Evolutionary conservation across 495 filamentous ascomycete genomes (phyloP).

Genomic region (Hypoxylon subgilvum): DNA sequence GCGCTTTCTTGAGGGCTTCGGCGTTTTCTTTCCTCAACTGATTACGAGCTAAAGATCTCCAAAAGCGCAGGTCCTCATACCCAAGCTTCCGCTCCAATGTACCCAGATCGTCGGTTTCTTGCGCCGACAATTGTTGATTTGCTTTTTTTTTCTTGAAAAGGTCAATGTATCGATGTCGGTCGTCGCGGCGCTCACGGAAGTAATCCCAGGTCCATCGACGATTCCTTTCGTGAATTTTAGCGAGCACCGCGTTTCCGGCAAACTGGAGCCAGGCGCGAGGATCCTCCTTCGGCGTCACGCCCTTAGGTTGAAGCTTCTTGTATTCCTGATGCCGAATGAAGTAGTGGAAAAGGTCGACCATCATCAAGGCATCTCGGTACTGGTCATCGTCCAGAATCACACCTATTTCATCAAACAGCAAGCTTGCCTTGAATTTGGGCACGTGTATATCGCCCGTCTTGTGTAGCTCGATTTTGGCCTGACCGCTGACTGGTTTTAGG

Average conservation of each 20-base stretch:
- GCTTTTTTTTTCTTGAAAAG: constrained; percentile 93
- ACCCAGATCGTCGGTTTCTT: constrained; percentile 74
- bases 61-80: constrained; percentile 97
- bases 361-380: constrained; percentile 95
- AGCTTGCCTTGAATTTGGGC: constrained; percentile 85
- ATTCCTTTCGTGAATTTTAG: constrained; percentile 93
- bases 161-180: constrained; percentile 85
- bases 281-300: constrained; percentile 80
- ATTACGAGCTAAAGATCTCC: constrained; percentile 91
- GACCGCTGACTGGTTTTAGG: constrained; percentile 89
- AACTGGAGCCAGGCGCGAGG: constrained; percentile 91
- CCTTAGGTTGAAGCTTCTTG: constrained; percentile 89
- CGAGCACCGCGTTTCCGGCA: constrained; percentile 83
- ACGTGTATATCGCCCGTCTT: constrained; percentile 82
- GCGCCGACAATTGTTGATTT: constrained; percentile 70
- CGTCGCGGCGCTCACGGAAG: constrained; percentile 88
- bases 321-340: constrained; percentile 98
- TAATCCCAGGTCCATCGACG: constrained; percentile 91
- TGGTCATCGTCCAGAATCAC: constrained; percentile 95
- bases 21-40: constrained; percentile 94
- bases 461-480: constrained; percentile 89
- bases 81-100: constrained; percentile 83
- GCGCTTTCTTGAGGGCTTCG: constrained; percentile 64
- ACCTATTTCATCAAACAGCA: constrained; percentile 94
- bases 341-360: constrained; percentile 97